phyloP scores from a whole-genome alignment of 768 basidiomycete species.

The Naganishia randhawae region DNA sequence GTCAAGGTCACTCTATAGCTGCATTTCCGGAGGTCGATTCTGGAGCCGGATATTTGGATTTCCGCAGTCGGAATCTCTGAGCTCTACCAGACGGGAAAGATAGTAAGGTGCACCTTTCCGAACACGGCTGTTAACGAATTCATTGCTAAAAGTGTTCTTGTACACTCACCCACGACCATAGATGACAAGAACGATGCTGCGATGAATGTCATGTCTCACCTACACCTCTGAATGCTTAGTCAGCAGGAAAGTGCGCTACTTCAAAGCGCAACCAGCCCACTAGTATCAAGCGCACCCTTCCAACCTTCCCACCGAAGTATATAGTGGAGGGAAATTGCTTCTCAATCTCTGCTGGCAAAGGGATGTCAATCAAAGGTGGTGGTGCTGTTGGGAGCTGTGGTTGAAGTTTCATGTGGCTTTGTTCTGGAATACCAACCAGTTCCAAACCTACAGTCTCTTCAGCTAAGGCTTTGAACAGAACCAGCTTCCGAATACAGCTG shows the following conservation, averaged over 20 bases:
- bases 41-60: too few species aligned
- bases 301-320: neutral
- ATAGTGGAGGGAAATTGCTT: too few species aligned
- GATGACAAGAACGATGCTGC: neutral
- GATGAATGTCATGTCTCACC: slow-evolving; percentile 12
- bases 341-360: neutral
- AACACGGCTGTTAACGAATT: too few species aligned
- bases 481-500: neutral
- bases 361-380: neutral
- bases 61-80: too few species aligned
- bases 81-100: too few species aligned
- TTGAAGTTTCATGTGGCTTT: neutral
- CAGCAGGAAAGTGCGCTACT: slow-evolving; percentile 7
- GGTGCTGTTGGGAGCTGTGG: neutral
- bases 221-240: neutral
- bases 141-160: too few species aligned
- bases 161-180: too few species aligned
- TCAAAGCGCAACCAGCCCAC: neutral
- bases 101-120: too few species aligned
- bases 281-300: neutral
- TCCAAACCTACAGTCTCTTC: neutral
- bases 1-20: too few species aligned
- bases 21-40: too few species aligned
- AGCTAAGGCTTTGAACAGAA: neutral
- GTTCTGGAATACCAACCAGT: slow-evolving; percentile 6